phyloP scores from a whole-genome alignment of 2,329 filamentous ascomycete species.

The Aspergillus arachidicola region DNA sequence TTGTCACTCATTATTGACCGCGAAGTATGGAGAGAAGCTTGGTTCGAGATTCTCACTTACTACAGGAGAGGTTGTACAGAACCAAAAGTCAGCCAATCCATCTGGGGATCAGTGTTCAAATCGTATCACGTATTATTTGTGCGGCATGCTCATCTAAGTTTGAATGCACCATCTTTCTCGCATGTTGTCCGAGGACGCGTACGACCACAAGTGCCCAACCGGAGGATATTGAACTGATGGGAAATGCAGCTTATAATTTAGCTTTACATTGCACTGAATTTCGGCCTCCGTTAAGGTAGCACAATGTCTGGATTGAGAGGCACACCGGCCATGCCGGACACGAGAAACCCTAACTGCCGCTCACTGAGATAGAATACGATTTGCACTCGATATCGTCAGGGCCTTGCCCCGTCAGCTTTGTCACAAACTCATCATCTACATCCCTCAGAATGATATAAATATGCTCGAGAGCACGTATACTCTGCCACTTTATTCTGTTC shows the following conservation, averaged over 20 bases:
- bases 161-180: not conserved
- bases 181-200: not conserved
- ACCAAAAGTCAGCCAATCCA: not conserved
- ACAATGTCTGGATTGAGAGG: not conserved
- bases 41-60: not conserved
- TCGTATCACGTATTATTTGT: not conserved
- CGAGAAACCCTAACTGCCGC: not conserved
- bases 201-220: not conserved
- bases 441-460: slow-evolving; percentile 9
- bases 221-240: not conserved
- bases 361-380: not conserved
- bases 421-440: slow-evolving; percentile 5
- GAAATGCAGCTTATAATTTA: not conserved
- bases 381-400: not conserved
- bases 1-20: no score
- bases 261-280: not conserved
- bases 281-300: not conserved
- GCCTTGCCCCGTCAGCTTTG: not conserved
- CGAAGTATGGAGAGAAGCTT: not conserved
- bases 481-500: slow-evolving; percentile 6
- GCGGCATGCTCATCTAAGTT: not conserved
- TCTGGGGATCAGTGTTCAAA: not conserved
- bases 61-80: not conserved
- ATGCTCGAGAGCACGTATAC: slow-evolving; percentile 9
- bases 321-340: not conserved